These are phyloP conservation scores for Clonostachys rhizophaga DNA, from an alignment of 2,329 filamentous ascomycete species.

Conservation along the genomic window DNA sequence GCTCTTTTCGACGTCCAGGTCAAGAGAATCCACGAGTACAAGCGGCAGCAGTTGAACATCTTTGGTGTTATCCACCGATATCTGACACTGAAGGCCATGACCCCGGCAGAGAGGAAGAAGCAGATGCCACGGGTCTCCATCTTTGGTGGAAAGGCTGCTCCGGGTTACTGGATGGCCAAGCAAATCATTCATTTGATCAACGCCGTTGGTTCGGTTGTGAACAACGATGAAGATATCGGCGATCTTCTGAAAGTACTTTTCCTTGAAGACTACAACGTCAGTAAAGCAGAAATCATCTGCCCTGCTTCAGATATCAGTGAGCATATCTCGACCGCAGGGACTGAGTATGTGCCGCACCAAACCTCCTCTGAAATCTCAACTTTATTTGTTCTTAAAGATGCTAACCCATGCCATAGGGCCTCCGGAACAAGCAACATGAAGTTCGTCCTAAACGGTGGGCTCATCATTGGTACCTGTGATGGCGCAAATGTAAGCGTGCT, in stretches of 20 bases:
- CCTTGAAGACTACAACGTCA: constrained; percentile 97
- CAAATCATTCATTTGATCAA: constrained; percentile 97
- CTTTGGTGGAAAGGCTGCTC: constrained; percentile 96
- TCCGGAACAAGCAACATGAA: constrained; percentile 98
- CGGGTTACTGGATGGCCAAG: constrained; percentile 99
- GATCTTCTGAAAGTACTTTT: constrained; percentile 97
- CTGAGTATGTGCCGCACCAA: constrained; percentile 53
- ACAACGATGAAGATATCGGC: constrained; percentile 86
- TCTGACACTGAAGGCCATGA: constrained; percentile 81
- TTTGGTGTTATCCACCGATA: constrained; percentile 97
- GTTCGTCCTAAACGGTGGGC: constrained; percentile 93
- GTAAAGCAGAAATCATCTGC: constrained; percentile 95
- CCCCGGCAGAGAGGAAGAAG: constrained; percentile 79
- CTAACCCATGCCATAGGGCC: constrained; percentile 32
- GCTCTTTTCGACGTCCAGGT: constrained; percentile 96
- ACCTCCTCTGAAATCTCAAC: not conserved
- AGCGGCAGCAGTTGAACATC: constrained; percentile 98
- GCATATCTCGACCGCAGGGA: constrained; percentile 97
- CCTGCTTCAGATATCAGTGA: constrained; percentile 96
- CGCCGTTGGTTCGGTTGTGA: constrained; percentile 83
- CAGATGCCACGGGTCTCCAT: constrained; percentile 85
- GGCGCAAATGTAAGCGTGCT: constrained; percentile 77
- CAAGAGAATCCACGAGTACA: constrained; percentile 99
- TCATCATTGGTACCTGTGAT: constrained; percentile 97
- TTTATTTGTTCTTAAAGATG: not conserved